phyloP scores from a whole-genome alignment of 2,329 filamentous ascomycete species.

The Canariomyces notabilis region DNA sequence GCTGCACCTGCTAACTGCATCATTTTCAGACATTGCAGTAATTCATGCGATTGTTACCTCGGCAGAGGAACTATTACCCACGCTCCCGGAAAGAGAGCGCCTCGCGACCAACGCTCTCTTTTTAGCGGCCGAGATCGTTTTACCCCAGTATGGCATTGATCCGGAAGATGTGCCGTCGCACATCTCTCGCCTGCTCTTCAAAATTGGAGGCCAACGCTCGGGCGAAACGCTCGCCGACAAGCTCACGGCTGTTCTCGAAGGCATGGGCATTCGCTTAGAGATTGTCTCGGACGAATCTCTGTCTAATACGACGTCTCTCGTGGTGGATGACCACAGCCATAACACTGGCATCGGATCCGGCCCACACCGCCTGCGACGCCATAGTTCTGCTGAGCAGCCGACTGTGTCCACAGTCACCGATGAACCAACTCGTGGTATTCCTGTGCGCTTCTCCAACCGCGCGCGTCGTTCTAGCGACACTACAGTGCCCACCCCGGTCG shows the following conservation, averaged over 20 bases:
- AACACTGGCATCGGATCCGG: constrained; percentile 12
- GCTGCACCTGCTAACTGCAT: constrained; percentile 7
- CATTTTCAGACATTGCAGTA: constrained; percentile 63
- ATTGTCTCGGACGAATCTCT: too few relatives aligned
- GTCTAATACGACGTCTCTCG: too few relatives aligned
- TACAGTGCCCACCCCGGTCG: constrained; percentile 23
- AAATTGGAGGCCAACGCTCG: constrained; percentile 63
- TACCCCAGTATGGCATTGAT: constrained; percentile 65
- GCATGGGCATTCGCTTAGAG: constrained; percentile 68
- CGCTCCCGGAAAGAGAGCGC: constrained; percentile 54
- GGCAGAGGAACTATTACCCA: constrained; percentile 60
- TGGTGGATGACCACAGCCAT: too few relatives aligned
- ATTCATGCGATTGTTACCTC: constrained; percentile 70
- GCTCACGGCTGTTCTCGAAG: constrained; percentile 62
- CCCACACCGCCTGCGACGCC: background rate
- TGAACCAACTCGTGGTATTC: constrained; percentile 8
- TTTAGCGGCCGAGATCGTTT: constrained; percentile 69
- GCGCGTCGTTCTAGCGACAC: constrained; percentile 26
- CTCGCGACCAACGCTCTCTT: constrained; percentile 75
- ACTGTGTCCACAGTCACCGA: background rate
- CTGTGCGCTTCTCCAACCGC: constrained; percentile 11
- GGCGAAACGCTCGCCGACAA: constrained; percentile 58
- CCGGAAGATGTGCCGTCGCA: constrained; percentile 67
- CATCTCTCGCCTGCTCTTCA: constrained; percentile 73
- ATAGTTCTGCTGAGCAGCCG: constrained; percentile 12